Evolutionary conservation across 106 monocot species (phyloP).

Genomic region (Iris macrosiphon): DNA sequence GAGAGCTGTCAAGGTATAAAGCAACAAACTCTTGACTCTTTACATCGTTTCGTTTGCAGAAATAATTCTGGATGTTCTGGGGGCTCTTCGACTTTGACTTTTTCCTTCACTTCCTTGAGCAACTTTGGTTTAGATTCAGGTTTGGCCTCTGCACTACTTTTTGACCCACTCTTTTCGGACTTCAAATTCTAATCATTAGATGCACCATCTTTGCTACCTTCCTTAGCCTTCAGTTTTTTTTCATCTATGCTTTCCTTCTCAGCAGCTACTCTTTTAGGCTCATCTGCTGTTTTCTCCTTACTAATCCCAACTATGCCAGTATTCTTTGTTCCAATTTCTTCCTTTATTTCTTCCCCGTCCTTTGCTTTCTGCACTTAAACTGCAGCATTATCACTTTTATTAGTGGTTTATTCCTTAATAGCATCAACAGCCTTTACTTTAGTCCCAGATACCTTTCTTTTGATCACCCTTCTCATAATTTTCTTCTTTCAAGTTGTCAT

Average conservation of each 20-base stretch:
- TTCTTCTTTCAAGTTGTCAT: slow-evolving; percentile 54
- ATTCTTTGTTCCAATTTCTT: no score
- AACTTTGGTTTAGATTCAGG: no score
- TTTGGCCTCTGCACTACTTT: no score
- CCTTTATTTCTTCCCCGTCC: no score
- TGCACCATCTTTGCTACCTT: slow-evolving; percentile 13
- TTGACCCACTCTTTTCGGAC: no score
- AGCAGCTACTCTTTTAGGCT: no score
- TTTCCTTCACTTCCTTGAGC: no score
- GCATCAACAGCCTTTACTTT: slow-evolving; percentile 13
- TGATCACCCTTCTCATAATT: slow-evolving; percentile 68
- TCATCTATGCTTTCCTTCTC: no score
- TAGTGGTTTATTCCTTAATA: slow-evolving; percentile 13
- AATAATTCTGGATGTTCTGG: slow-evolving; percentile 52
- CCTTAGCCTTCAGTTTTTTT: no score
- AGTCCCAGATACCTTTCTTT: slow-evolving; percentile 38
- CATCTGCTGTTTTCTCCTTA: no score
- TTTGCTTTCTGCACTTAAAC: no score
- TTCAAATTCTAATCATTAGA: slow-evolving; percentile 5
- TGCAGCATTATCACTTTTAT: background rate
- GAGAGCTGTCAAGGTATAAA: background rate
- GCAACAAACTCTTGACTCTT: slow-evolving; percentile 56
- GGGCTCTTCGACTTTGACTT: slow-evolving; percentile 40
- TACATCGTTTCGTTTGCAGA: slow-evolving; percentile 32
- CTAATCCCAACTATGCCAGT: no score